Percentiles rank a stretch among this genome's conserved stretches.
phyloP scores from a whole-genome alignment of 768 basidiomycete species.

The Albatrellus ellisii region DNA sequence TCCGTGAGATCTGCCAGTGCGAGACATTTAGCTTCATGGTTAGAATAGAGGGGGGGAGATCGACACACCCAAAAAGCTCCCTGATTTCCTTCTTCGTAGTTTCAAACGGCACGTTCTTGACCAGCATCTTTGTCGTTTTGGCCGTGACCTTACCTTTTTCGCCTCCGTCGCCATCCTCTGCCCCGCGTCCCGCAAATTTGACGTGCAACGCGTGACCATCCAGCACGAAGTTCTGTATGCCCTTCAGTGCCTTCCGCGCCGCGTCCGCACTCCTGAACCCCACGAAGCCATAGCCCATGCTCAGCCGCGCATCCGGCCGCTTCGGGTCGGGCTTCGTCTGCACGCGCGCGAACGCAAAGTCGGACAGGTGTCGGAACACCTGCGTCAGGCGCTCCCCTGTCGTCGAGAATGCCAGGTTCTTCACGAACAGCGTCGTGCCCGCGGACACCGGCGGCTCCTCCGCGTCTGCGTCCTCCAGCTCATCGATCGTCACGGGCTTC shows the following conservation, averaged over 20 bases:
- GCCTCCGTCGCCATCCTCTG: constrained; percentile 37
- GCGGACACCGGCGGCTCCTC: constrained; percentile 35
- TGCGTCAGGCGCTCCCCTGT: constrained; percentile 57
- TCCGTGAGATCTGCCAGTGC: constrained; percentile 57
- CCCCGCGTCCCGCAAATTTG: constrained; percentile 76
- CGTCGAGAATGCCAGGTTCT: constrained; percentile 93
- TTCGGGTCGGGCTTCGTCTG: constrained; percentile 88
- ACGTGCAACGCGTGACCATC: constrained; percentile 81
- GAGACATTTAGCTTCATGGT: background rate
- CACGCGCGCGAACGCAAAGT: constrained; percentile 77
- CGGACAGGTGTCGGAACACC: constrained; percentile 62
- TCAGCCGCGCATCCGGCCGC: constrained; percentile 43
- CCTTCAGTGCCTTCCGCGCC: constrained; percentile 62
- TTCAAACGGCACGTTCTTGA: constrained; percentile 98
- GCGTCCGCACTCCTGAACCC: constrained; percentile 71
- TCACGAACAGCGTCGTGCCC: constrained; percentile 84
- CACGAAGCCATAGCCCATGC: constrained; percentile 96
- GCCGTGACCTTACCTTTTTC: constrained; percentile 32
- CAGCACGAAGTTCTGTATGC: constrained; percentile 69
- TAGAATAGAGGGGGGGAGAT: background rate
- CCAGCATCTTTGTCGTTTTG: constrained; percentile 85
- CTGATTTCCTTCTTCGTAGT: constrained; percentile 86
- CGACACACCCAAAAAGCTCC: constrained; percentile 72
- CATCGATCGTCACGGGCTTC: constrained; percentile 21
- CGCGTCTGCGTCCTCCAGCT: constrained; percentile 15